Percentiles rank a stretch among this genome's conserved stretches.
Evolutionary conservation across 495 filamentous ascomycete genomes (phyloP).

Genomic region (Penicillium roqueforti): DNA sequence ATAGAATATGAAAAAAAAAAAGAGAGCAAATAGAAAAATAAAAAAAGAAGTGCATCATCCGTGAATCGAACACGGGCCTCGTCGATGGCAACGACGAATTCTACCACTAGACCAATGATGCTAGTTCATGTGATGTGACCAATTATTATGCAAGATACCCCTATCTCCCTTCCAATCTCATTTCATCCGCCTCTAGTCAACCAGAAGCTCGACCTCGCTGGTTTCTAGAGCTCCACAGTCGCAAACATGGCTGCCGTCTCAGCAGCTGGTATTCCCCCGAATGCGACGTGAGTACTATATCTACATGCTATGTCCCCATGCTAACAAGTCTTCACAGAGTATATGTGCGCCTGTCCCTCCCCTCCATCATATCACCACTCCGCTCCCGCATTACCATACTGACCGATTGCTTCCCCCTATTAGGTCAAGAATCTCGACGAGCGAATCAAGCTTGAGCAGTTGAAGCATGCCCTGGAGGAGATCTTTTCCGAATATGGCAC

Average conservation of each 20-base stretch:
- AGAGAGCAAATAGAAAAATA: neutral
- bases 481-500: conserved; percentile 91
- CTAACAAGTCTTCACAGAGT: conserved; percentile 39
- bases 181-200: conserved; percentile 3
- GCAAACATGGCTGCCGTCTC: conserved; percentile 41
- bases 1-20: conserved; percentile 1
- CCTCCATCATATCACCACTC: conserved; percentile 13
- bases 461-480: conserved; percentile 68
- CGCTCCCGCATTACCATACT: conserved; percentile 12
- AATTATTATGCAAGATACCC: neutral
- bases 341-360: conserved; percentile 42
- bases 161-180: neutral
- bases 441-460: conserved; percentile 73
- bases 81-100: conserved; percentile 59
- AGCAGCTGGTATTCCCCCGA: conserved; percentile 34
- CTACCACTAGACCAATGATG: conserved; percentile 58
- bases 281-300: conserved; percentile 43
- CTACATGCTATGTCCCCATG: neutral
- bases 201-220: conserved; percentile 21
- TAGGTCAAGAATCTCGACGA: conserved; percentile 92
- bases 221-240: conserved; percentile 24
- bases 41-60: conserved; percentile 46
- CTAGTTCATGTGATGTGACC: conserved; percentile 12
- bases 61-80: conserved; percentile 58
- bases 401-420: conserved; percentile 11